Evolutionary conservation across 352 stramenopile species (phyloP), one percentile per base, ranked within the genome.

Genomic region (Pythium scleroteichum): DNA sequence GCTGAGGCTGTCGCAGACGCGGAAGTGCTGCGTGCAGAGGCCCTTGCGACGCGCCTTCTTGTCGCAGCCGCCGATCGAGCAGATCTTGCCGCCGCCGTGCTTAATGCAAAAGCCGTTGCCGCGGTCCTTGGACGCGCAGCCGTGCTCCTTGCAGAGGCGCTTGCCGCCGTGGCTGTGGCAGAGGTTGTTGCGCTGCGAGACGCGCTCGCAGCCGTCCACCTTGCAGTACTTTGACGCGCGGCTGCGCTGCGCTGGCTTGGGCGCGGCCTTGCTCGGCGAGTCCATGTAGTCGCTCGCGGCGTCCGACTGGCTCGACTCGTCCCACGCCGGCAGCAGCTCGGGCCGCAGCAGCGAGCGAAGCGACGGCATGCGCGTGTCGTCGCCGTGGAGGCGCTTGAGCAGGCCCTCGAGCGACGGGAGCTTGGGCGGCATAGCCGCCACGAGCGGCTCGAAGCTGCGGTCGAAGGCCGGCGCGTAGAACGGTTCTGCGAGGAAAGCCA

Each of bases 151-250:
- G 58, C 84, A 94, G n/a, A 90, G 70, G 8, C 84, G 82, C 59
- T 92, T 94, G 55, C 84, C 84, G 35, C 84, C 84, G 64, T 94
- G 84, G 58, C 79, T 87, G 69, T 94, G 82, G 50, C 84, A 93
- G 26, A 91, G 59, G 53, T 90, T 90, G 76, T 93, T 93, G 49
- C 84, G 81, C 68, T 93, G 84, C 14, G 82, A 92, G 26, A 91
- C 84, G 22, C 84, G 84, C 63, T 90, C 73, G 45, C 84, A 93
- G 33, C 75, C 79, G 17, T 93, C 84, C 14, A 93, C 82, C 73
- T 86, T 91, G 73, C 84, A 93, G 66, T 90, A 93, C 69, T 93
- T 93, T 58, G 82, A 93, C n/a, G 82, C 78, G n/a, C 84, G 78
- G 62, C 75, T 89, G 23, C 83, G 75, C 62, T 85, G 68, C 44